A percentile compares a stretch with the other conserved stretches of the same genome.
Conservation (phyloP, 2,329 filamentous ascomycete species). For the Phymatotrichopsis omnivora region DNA sequence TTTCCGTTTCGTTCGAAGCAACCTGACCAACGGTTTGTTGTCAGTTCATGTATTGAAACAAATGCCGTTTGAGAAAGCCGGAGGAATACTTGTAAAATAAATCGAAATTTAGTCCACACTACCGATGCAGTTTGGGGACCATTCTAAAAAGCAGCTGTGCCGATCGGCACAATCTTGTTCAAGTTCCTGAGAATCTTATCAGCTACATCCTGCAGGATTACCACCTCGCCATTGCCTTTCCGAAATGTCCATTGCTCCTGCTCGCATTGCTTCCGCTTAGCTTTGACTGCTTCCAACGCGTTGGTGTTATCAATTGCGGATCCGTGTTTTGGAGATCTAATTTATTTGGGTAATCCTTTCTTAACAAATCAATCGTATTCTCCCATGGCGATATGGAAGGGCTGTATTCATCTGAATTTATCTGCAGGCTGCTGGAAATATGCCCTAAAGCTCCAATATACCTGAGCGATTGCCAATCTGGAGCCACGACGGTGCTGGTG, state of each 20-base stretch:
- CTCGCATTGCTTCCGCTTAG: neutral
- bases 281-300: neutral
- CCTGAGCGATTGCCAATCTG: too few species aligned
- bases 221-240: neutral
- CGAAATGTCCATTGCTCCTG: slow-evolving; percentile 2
- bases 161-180: slow-evolving; percentile 29
- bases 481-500: too few species aligned
- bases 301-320: neutral
- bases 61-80: too few species aligned
- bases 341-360: neutral
- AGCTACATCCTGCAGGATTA: slow-evolving; percentile 10
- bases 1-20: slow-evolving; percentile 13
- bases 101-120: slow-evolving; percentile 31
- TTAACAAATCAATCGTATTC: neutral
- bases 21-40: too few species aligned
- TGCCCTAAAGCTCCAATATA: too few species aligned
- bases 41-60: too few species aligned
- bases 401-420: too few species aligned
- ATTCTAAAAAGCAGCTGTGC: slow-evolving; percentile 27
- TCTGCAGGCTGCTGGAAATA: too few species aligned
- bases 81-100: slow-evolving; percentile 29
- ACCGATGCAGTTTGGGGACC: slow-evolving; percentile 30
- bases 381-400: slow-evolving; percentile 3
- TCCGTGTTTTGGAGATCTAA: neutral
- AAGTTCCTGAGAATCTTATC: slow-evolving; percentile 28